Evolutionary conservation across 2,329 filamentous ascomycete genomes (phyloP), one percentile per base, ranked within the genome.

Genomic region (Atkinsonella texensis): DNA sequence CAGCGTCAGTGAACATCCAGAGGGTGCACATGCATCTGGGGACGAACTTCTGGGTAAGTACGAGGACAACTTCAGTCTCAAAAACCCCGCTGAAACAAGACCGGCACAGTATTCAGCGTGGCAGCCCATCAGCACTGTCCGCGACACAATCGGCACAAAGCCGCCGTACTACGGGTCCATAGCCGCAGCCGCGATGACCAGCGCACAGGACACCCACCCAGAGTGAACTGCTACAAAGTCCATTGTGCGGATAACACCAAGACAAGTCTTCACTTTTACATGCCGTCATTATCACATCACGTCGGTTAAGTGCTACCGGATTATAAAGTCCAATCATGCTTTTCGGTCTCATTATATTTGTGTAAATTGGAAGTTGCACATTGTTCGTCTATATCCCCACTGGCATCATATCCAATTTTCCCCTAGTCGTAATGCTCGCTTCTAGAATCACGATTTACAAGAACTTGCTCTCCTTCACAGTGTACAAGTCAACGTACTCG

Each of bases 401-500:
- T 77, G 10, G 28, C 60, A 2, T 56, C 60, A 5, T 38, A 38
- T 13, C 33, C 33, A 35, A 3, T 35, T 35, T 35, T 38, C 4
- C 15, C 15, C 35, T 23, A 38, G 15, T 15, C 11, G 11, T 15
- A 38, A 38, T 15, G 35, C 35, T 38, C 28, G 13, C 28, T 28
- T 28, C 28, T 28, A 28, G 20, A 10, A 12, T 20, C 4, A 20
- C 44, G 13, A 53, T 52, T 59, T 62, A 63, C 55, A 66, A 53
- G 58, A 83, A 83, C 65, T 80, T 75, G 70, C 79, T 83, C 59
- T 81, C 73, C 71, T 81, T 75, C 59, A 76, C 74, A 52, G 74
- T 72, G 62, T 83, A 95, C 68, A 95, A 69, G 68, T 97, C 89
- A 59, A 98, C 87, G 65, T 96, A 97, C 73, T 93, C 81, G 70